Conservation (phyloP, 352 stramenopile species). For the Phytophthora citrophthora region DNA sequence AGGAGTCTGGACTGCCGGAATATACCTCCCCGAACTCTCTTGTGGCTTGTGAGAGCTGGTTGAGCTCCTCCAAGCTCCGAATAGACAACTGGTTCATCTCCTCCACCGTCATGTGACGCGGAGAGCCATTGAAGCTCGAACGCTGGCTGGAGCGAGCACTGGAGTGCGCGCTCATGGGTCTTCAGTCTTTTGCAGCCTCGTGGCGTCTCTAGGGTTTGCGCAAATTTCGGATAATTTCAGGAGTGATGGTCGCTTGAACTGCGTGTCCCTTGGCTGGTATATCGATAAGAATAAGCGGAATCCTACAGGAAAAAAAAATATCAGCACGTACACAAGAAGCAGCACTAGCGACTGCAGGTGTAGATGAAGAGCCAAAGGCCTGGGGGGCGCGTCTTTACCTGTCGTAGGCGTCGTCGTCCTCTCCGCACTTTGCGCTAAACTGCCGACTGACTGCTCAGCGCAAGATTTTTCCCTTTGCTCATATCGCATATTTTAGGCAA, state of each 20-base stretch:
- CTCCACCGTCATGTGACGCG: constrained; percentile 50
- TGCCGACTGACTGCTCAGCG: constrained; percentile 26
- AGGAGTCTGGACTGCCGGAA: constrained; percentile 38
- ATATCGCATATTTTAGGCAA: constrained; percentile 1
- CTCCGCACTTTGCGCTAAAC: constrained; percentile 13
- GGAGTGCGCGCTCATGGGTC: constrained; percentile 22
- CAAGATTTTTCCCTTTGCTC: constrained; percentile 35
- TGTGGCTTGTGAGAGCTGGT: constrained; percentile 77
- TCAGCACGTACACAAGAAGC: constrained; percentile 6
- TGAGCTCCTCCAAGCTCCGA: constrained; percentile 64
- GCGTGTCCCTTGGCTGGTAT: constrained; percentile 4
- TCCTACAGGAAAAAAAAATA: not conserved
- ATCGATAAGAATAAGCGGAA: not conserved
- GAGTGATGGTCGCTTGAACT: constrained; percentile 21
- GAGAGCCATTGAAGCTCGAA: constrained; percentile 53
- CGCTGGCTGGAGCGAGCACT: constrained; percentile 32
- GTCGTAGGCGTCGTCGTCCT: constrained; percentile 6
- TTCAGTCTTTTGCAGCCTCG: not conserved
- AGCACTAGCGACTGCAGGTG: constrained; percentile 1
- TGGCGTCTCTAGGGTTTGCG: not conserved
- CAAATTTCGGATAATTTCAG: not conserved
- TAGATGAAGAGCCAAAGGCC: not conserved
- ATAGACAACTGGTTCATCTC: constrained; percentile 45
- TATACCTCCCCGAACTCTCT: constrained; percentile 81
- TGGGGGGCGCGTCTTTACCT: constrained; percentile 7